Evolutionary conservation across 1,139 yeast species (phyloP).

Genomic region (Taiozyma sp.): DNA sequence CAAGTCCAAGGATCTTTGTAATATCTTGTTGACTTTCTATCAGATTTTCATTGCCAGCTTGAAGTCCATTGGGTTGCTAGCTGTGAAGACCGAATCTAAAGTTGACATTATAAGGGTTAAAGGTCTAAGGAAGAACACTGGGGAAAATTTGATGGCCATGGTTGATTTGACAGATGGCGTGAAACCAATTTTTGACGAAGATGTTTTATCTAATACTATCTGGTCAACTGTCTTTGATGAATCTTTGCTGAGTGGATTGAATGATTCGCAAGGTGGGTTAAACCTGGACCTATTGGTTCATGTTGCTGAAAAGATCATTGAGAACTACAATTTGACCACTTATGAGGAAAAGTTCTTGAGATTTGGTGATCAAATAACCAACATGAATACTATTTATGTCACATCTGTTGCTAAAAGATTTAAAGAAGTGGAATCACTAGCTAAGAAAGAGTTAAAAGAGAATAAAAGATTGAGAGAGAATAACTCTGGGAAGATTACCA

Average conservation of each 20-base stretch:
- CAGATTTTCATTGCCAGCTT: constrained; percentile 30
- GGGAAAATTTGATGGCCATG: constrained; percentile 10
- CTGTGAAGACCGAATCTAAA: constrained; percentile 34
- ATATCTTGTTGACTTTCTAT: constrained; percentile 27
- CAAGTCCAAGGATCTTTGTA: constrained; percentile 25
- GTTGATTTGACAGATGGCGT: constrained; percentile 16
- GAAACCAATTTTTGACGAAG: constrained; percentile 18
- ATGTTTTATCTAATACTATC: constrained; percentile 5
- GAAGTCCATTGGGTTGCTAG: constrained; percentile 73
- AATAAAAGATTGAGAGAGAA: constrained; percentile 49
- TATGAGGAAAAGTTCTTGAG: constrained; percentile 19
- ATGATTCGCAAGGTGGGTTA: constrained; percentile 4
- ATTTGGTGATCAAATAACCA: constrained; percentile 18
- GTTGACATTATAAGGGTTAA: constrained; percentile 59
- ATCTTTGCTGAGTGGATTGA: constrained; percentile 7
- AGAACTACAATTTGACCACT: constrained; percentile 18
- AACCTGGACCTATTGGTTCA: constrained; percentile 15
- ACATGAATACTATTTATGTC: constrained; percentile 43
- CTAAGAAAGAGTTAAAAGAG: constrained; percentile 79
- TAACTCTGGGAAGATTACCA: constrained; percentile 50
- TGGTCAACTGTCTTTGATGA: constrained; percentile 18
- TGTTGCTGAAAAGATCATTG: constrained; percentile 16
- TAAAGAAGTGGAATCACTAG: constrained; percentile 86
- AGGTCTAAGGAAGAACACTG: constrained; percentile 48
- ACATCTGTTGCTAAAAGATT: constrained; percentile 72